Conservation (phyloP, 2,329 filamentous ascomycete species). For the Sarocladiaceae sp. region DNA sequence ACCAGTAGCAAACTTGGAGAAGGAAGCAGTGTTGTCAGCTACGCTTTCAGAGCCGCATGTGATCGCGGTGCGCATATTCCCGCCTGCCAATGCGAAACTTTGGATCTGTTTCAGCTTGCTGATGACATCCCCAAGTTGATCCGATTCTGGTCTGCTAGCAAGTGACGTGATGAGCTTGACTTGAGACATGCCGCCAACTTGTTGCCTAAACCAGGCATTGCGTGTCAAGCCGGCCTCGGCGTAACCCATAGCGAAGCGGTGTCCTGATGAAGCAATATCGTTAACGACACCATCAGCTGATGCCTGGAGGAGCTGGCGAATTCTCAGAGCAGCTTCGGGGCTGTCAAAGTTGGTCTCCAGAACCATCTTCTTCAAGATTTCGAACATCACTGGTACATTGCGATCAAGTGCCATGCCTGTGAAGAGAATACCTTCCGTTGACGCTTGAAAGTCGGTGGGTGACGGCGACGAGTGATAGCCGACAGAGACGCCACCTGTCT, state of each 20-base stretch:
- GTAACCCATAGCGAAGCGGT: constrained; percentile 77
- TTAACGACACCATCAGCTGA: constrained; percentile 87
- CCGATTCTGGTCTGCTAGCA: constrained; percentile 62
- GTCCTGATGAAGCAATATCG: constrained; percentile 83
- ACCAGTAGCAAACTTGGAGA: constrained; percentile 60
- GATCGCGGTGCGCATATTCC: constrained; percentile 69
- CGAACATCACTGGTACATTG: constrained; percentile 87
- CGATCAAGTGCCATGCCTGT: constrained; percentile 83
- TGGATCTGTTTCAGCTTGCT: constrained; percentile 82
- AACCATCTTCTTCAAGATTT: constrained; percentile 73
- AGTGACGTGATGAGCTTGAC: constrained; percentile 77
- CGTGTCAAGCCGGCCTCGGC: constrained; percentile 74
- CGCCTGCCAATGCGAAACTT: constrained; percentile 63
- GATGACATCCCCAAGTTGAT: constrained; percentile 69
- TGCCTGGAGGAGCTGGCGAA: constrained; percentile 79
- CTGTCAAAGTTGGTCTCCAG: constrained; percentile 86
- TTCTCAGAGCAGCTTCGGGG: constrained; percentile 71
- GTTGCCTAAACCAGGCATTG: constrained; percentile 68
- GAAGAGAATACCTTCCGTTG: constrained; percentile 76
- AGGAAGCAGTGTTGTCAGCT: constrained; percentile 59
- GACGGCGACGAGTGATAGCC: constrained; percentile 78
- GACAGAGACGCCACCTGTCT: constrained; percentile 84
- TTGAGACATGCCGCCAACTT: constrained; percentile 85
- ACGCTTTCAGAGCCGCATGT: constrained; percentile 78
- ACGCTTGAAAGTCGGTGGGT: constrained; percentile 62